A percentile compares a stretch with the other conserved stretches of the same genome.
These are phyloP conservation scores for Neopestalotiopsis clavispora DNA, from an alignment of 2,329 filamentous ascomycete genomes.

Conservation along the genomic window DNA sequence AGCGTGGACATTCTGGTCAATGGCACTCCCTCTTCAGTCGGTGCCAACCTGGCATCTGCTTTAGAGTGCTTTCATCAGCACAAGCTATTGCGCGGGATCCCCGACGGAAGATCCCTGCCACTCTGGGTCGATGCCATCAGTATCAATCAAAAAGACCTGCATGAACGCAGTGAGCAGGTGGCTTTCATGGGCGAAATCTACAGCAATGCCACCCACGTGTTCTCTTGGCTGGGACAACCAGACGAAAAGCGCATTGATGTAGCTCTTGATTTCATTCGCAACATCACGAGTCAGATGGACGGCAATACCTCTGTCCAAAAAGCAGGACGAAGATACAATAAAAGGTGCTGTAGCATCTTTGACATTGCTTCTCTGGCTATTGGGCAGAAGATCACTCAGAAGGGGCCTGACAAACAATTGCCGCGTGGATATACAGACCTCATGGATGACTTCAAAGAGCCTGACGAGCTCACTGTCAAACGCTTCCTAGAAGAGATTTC, in stretches of 20 bases:
- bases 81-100: not conserved
- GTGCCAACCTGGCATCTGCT: not conserved
- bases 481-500: no score
- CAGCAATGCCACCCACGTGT: conserved; percentile 21
- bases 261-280: not conserved
- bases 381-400: no score
- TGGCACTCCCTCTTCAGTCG: not conserved
- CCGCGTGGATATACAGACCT: no score
- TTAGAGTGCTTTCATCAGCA: not conserved
- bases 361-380: no score
- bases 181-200: conserved; percentile 29
- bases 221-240: conserved; percentile 27
- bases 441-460: no score
- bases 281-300: not conserved
- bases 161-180: conserved; percentile 6
- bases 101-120: not conserved
- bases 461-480: not conserved
- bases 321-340: no score
- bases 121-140: conserved; percentile 31
- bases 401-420: no score
- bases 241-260: not conserved
- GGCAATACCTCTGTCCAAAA: no score
- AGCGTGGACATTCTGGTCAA: not conserved
- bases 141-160: conserved; percentile 26
- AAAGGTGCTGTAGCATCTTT: no score